These are phyloP conservation scores for Ustilaginoidea virens DNA, from an alignment of 2,329 filamentous ascomycete genomes.

Conservation along the genomic window DNA sequence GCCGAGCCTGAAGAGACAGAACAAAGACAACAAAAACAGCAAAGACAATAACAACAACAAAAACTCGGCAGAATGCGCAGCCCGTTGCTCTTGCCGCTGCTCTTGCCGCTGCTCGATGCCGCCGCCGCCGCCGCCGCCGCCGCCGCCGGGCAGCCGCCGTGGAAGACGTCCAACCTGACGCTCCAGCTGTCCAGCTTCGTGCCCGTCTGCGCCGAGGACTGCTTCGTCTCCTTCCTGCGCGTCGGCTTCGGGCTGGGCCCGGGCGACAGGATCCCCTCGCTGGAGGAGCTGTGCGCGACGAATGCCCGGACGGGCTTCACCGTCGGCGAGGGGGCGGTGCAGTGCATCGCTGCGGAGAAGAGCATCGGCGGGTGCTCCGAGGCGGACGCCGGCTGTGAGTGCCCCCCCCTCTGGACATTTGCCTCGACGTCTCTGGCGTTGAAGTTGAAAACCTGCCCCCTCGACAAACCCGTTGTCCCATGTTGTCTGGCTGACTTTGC, in stretches of 20 bases:
- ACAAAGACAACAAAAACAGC: no score
- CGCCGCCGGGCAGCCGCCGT: constrained; percentile 8
- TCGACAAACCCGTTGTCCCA: no score
- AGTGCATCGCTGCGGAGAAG: constrained; percentile 45
- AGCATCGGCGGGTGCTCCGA: constrained; percentile 34
- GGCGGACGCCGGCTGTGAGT: constrained; percentile 22
- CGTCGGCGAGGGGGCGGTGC: constrained; percentile 53
- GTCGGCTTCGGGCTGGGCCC: constrained; percentile 35
- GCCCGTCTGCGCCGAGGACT: constrained; percentile 44
- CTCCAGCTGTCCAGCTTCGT: constrained; percentile 27
- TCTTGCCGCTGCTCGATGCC: constrained; percentile 16
- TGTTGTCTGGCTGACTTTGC: neutral
- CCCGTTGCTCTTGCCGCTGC: no score
- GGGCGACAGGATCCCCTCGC: constrained; percentile 34
- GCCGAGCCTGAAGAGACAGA: no score
- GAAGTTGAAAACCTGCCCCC: no score
- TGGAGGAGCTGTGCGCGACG: constrained; percentile 49
- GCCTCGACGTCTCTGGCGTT: no score
- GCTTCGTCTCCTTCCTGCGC: constrained; percentile 47
- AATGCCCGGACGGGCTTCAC: constrained; percentile 47
- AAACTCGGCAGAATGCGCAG: constrained; percentile 23
- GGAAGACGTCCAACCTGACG: constrained; percentile 11
- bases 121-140: constrained; percentile 12
- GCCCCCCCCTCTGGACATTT: neutral
- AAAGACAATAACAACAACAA: no score